A percentile compares a stretch with the other conserved stretches of the same genome.
These are phyloP conservation scores for Caryopteris hybrid DNA, from an alignment of 305 asterid species.

Conservation along the genomic window DNA sequence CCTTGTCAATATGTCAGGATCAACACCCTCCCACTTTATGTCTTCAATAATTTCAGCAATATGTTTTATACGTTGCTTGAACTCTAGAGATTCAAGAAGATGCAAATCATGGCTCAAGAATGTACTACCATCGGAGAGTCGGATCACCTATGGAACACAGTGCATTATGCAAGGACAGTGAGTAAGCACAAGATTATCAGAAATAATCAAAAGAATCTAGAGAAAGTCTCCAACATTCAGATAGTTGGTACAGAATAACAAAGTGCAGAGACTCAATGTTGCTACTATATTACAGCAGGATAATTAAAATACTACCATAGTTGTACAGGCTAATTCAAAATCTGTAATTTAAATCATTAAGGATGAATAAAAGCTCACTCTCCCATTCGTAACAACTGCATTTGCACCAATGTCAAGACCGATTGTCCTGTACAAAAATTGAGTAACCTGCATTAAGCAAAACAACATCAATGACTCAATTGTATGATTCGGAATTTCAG, in stretches of 20 bases:
- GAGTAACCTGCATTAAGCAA: conserved; percentile 55
- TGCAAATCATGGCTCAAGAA: conserved; percentile 88
- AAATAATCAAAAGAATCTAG: conserved; percentile 15
- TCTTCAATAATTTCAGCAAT: conserved; percentile 84
- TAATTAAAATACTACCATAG: background rate
- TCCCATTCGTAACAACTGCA: conserved; percentile 96
- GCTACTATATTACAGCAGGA: background rate
- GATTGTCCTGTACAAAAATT: conserved; percentile 63
- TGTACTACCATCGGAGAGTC: conserved; percentile 47
- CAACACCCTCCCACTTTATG: conserved; percentile 74
- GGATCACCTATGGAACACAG: conserved; percentile 57
- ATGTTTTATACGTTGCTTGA: conserved; percentile 86
- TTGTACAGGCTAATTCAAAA: conserved; percentile 11
- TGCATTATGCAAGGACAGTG: conserved; percentile 14
- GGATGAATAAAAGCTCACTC: conserved; percentile 58
- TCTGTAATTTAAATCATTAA: conserved; percentile 20
- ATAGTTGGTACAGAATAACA: conserved; percentile 11
- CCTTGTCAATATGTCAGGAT: conserved; percentile 94
- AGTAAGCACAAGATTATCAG: conserved; percentile 8
- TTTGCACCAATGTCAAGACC: conserved; percentile 67
- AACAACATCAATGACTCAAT: conserved; percentile 15
- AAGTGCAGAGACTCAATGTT: background rate
- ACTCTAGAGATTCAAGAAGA: conserved; percentile 94
- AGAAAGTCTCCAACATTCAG: background rate
- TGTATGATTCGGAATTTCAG: conserved; percentile 12